phyloP scores from a whole-genome alignment of 2,329 filamentous ascomycete genomes.

The Corynespora cassiicola region DNA sequence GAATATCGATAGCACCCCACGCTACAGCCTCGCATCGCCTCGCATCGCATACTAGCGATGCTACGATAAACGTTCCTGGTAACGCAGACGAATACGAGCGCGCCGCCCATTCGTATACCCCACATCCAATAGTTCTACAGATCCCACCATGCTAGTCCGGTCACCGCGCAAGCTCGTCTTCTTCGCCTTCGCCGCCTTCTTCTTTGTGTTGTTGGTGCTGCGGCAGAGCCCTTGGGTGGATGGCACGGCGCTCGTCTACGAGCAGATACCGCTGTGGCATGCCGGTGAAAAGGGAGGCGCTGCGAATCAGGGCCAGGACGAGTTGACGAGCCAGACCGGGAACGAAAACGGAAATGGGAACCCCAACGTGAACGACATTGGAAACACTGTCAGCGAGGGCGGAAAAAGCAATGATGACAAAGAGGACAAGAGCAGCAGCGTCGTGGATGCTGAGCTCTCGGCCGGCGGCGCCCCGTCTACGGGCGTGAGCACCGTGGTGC shows the following conservation, averaged over 20 bases:
- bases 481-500: neutral
- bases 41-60: too few species aligned
- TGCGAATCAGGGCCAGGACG: neutral
- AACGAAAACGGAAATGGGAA: too few species aligned
- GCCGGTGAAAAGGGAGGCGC: neutral
- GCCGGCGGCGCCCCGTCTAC: neutral
- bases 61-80: slow-evolving; percentile 2
- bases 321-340: neutral
- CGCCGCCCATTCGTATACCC: too few species aligned
- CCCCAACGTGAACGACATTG: too few species aligned
- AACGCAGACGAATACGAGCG: slow-evolving; percentile 1
- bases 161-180: slow-evolving; percentile 48
- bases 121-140: too few species aligned
- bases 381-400: slow-evolving; percentile 15
- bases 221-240: slow-evolving; percentile 36
- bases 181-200: slow-evolving; percentile 42
- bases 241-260: slow-evolving; percentile 30
- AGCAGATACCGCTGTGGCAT: slow-evolving; percentile 30
- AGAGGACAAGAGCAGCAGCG: too few species aligned
- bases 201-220: slow-evolving; percentile 35
- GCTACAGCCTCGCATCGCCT: too few species aligned
- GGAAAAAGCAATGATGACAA: too few species aligned
- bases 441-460: slow-evolving; percentile 3
- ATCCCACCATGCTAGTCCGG: slow-evolving; percentile 36
- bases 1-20: too few species aligned